These are phyloP conservation scores for Calendula officinalis DNA, from an alignment of 129 eudicot genomes.

Conservation along the genomic window DNA sequence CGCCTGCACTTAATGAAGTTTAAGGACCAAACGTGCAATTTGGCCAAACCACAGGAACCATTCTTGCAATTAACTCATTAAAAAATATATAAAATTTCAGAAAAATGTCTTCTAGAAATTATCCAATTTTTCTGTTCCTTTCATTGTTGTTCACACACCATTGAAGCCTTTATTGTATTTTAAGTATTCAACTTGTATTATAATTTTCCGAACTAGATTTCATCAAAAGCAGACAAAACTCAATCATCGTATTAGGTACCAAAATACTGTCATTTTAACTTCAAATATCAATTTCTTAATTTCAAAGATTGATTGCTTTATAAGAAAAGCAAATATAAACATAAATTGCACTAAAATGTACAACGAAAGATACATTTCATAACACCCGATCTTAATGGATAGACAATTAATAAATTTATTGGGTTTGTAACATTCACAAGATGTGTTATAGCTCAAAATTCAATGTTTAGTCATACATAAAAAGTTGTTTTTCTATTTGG, in stretches of 20 bases:
- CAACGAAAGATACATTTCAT: neutral
- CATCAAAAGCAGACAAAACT: constrained; percentile 36
- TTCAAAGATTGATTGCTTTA: neutral
- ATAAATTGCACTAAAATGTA: neutral
- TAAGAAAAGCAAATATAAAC: neutral
- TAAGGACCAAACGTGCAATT: no score
- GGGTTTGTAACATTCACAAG: neutral
- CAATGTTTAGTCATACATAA: neutral
- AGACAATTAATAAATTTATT: neutral
- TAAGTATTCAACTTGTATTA: constrained; percentile 23
- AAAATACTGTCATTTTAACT: constrained; percentile 19
- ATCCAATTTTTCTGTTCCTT: constrained; percentile 20
- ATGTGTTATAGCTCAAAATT: neutral
- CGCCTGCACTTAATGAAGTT: no score
- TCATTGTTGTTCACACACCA: constrained; percentile 17
- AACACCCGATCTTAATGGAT: no score
- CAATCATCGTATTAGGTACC: constrained; percentile 28
- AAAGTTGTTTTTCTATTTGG: no score
- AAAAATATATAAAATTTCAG: constrained; percentile 6
- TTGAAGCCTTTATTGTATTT: constrained; percentile 8
- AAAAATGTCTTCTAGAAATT: constrained; percentile 27
- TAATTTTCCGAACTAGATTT: constrained; percentile 18
- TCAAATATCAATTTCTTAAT: constrained; percentile 20
- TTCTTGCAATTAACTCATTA: no score
- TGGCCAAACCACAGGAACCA: no score